Conservation (phyloP, 805 yeast genomes). For the Suhomyces sp. region DNA sequence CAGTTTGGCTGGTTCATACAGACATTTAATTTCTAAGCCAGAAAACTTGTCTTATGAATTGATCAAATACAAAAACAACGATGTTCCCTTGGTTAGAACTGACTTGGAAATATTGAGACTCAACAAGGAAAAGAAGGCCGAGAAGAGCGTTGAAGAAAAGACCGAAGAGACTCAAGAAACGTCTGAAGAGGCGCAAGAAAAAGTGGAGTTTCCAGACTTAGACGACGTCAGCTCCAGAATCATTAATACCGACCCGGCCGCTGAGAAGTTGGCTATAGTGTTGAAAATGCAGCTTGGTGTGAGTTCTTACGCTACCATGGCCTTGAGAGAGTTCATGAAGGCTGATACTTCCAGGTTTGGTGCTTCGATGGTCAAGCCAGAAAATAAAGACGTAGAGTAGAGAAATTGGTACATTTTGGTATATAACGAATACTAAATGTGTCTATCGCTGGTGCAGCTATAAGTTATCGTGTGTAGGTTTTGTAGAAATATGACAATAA, state of each 20-base stretch:
- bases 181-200: background rate
- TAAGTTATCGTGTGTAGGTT: too few species aligned
- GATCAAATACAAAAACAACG: conserved; percentile 58
- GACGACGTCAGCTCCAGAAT: background rate
- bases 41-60: conserved; percentile 57
- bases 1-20: conserved; percentile 86
- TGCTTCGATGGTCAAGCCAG: conserved; percentile 9
- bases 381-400: background rate
- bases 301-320: conserved; percentile 97
- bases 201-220: background rate
- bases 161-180: background rate
- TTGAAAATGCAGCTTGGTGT: conserved; percentile 75
- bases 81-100: conserved; percentile 72
- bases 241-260: conserved; percentile 5
- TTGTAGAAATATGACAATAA: too few species aligned
- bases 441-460: too few species aligned
- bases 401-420: background rate
- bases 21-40: conserved; percentile 70
- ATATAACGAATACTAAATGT: too few species aligned
- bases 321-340: conserved; percentile 84
- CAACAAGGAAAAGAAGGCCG: conserved; percentile 16
- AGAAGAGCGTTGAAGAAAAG: conserved; percentile 6
- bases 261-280: conserved; percentile 60
- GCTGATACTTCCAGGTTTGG: conserved; percentile 55
- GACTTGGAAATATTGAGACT: conserved; percentile 54